A percentile compares a stretch with the other conserved stretches of the same genome.
Evolutionary conservation across 2,329 filamentous ascomycete species (phyloP).

Genomic region (Trichoderma simmonsii): DNA sequence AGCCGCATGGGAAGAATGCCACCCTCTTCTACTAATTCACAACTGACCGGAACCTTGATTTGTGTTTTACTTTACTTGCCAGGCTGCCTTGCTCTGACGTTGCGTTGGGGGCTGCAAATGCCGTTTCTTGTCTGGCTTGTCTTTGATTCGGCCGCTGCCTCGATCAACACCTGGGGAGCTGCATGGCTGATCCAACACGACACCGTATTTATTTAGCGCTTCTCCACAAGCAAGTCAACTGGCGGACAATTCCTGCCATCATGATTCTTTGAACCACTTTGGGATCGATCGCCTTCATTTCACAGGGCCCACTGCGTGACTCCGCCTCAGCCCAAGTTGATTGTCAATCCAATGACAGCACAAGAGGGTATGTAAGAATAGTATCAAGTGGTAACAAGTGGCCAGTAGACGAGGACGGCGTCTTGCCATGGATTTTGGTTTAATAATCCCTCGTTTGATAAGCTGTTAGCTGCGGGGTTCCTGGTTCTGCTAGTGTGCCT

Average conservation of each 20-base stretch:
- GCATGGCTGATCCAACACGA: not conserved
- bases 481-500: not conserved
- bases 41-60: not conserved
- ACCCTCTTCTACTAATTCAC: not conserved
- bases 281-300: not conserved
- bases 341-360: not conserved
- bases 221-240: not conserved
- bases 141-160: not conserved
- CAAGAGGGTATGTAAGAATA: not conserved
- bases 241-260: not conserved
- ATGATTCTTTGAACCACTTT: not conserved
- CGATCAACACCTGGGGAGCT: not conserved
- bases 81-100: not conserved
- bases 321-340: not conserved
- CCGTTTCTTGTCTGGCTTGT: not conserved
- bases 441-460: constrained; percentile 7
- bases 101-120: not conserved
- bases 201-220: not conserved
- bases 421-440: not conserved
- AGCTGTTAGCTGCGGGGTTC: not conserved
- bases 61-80: not conserved
- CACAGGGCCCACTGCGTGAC: not conserved
- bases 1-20: not conserved
- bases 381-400: not conserved
- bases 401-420: not conserved